Evolutionary conservation across 1,284 basidiomycete species (phyloP).

Genomic region (Irpex lacteus): DNA sequence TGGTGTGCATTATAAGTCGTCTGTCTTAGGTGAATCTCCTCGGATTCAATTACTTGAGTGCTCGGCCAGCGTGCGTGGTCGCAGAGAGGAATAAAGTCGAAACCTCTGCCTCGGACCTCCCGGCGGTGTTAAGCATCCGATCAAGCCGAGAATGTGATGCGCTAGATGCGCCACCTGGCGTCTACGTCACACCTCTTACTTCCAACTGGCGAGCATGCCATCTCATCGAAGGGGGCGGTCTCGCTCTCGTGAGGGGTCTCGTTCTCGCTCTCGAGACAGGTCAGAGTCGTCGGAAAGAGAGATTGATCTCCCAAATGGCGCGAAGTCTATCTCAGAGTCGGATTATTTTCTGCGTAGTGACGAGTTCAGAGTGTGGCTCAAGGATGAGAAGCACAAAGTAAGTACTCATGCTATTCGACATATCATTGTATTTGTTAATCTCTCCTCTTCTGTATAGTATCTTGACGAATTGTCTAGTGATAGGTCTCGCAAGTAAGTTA

Average conservation of each 20-base stretch:
- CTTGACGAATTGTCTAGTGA: slow-evolving; percentile 76
- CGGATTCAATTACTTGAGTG: no score
- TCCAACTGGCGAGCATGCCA: slow-evolving; percentile 17
- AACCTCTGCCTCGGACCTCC: no score
- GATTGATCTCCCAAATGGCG: slow-evolving; percentile 47
- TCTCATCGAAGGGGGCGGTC: slow-evolving; percentile 23
- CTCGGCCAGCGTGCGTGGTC: no score
- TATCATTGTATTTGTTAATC: no score
- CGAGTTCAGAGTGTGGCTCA: slow-evolving; percentile 77
- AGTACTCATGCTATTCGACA: slow-evolving; percentile 13
- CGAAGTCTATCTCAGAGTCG: slow-evolving; percentile 58
- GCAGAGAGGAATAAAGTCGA: no score
- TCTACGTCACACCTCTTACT: neutral
- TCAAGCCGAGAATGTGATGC: neutral
- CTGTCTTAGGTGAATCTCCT: no score
- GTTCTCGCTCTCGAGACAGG: slow-evolving; percentile 26
- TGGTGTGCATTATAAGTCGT: no score
- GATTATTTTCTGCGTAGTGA: slow-evolving; percentile 79
- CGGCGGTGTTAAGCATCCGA: no score
- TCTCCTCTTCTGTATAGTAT: slow-evolving; percentile 43
- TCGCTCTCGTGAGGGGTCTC: slow-evolving; percentile 22
- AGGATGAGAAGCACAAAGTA: slow-evolving; percentile 75
- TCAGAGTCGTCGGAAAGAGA: slow-evolving; percentile 45
- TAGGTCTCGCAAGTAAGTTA: slow-evolving; percentile 63
- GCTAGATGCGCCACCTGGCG: neutral